Evolutionary conservation across 2,329 filamentous ascomycete species (phyloP).

Genomic region (Camillea tinctor): DNA sequence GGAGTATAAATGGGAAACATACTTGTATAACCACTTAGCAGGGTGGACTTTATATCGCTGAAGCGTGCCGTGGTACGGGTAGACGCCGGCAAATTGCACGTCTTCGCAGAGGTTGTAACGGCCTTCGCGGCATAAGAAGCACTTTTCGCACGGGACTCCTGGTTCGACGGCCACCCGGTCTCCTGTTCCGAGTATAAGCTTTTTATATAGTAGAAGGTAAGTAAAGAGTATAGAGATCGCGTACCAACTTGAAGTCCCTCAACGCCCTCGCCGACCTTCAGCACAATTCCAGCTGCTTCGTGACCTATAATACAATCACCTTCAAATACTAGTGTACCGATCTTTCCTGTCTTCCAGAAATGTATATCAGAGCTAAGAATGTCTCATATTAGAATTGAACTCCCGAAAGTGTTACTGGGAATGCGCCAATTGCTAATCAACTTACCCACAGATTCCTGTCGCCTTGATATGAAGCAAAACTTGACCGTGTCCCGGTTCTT

Average conservation of each 20-base stretch:
- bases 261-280: constrained; percentile 57
- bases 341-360: constrained; percentile 65
- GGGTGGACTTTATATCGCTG: constrained; percentile 59
- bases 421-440: background rate
- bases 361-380: constrained; percentile 59
- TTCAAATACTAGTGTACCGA: constrained; percentile 60
- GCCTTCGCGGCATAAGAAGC: constrained; percentile 55
- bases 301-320: constrained; percentile 64
- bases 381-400: background rate
- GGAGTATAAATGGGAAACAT: background rate
- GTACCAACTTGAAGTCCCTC: background rate
- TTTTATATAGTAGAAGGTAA: background rate
- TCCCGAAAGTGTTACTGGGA: background rate
- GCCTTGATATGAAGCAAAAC: constrained; percentile 60
- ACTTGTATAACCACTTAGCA: constrained; percentile 54
- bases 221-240: background rate
- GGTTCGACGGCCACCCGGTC: constrained; percentile 65
- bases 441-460: constrained; percentile 61
- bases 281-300: constrained; percentile 59
- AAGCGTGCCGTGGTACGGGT: constrained; percentile 56
- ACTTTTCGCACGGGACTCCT: constrained; percentile 58
- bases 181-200: constrained; percentile 32
- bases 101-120: constrained; percentile 61
- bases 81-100: constrained; percentile 57
- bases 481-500: constrained; percentile 50